Base-by-base conservation (phyloP, 1,139 yeast genomes). In the Trichomonascaceae sp. region DNA sequence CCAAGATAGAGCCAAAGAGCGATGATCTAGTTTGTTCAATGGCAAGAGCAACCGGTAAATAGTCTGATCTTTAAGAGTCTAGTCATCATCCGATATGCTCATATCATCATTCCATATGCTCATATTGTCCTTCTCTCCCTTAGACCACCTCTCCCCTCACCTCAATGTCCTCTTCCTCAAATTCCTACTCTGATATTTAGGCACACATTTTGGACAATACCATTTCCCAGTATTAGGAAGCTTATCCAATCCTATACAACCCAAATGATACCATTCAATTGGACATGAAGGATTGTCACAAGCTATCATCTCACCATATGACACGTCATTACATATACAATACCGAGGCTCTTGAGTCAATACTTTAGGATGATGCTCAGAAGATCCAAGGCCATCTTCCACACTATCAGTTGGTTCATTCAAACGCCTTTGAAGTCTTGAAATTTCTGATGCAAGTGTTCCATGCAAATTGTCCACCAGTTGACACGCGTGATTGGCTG, bases 261-360 rank as follows among this genome's bases (percentile, higher is more conserved):
- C 76, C 61, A 78, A 76, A 66, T 82, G 86, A 68, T 86, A 88
- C 96, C 96, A 88, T 67, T 88, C 96, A 61, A 74, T 82, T 55
- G 82, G 78, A 72, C 96, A 88, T 57, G 82, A 80, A 22, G 78
- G 81, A 64, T 85, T 85, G 66, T 89, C 96, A 69, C 96, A 88
- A 0, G 95, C 96, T 68, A 88, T 81, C 96, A 88, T 88, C 59
- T 86, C 87, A 9, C 96, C 96, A 70, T 82, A 85, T 2, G 91
- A 85, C 0, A 84, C 87, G 56, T 87, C 80, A 60, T 85, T 85
- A 68, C 96, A 88, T 70, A 84, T 78, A 70, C 96, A 88, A 67
- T 87, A 88, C 52, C 56, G 49, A 3, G 63, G 61, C 49, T 61
- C 64, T 1, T 32, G 43, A 13, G 36, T 20, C n/a, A 38, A 30